phyloP scores from a whole-genome alignment of 495 filamentous ascomycete species.

The Aspergillus cavernicola region DNA sequence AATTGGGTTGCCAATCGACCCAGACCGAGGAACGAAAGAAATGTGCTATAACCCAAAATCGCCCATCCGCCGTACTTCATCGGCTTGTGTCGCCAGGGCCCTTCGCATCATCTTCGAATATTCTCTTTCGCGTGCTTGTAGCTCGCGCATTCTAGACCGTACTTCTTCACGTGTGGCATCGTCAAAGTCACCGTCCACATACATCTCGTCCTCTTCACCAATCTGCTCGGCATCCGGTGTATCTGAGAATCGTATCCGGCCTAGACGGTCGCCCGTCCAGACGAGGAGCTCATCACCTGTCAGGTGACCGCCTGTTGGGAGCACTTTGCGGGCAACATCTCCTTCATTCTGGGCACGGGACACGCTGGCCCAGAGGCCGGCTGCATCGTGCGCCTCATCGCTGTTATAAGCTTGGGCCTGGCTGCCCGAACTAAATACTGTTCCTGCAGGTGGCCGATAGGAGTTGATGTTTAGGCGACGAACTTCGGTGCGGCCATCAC shows the following conservation, averaged over 20 bases:
- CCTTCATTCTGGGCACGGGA: conserved; percentile 21
- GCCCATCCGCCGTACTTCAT: conserved; percentile 75
- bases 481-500: conserved; percentile 78
- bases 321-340: conserved; percentile 65
- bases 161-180: conserved; percentile 35
- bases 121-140: conserved; percentile 44
- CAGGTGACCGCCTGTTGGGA: conserved; percentile 53
- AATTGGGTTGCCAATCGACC: background rate
- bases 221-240: conserved; percentile 37
- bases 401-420: background rate
- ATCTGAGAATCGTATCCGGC: conserved; percentile 61
- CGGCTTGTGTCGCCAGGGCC: conserved; percentile 73
- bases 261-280: conserved; percentile 80
- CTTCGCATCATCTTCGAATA: conserved; percentile 69
- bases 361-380: conserved; percentile 30
- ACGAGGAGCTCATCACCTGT: conserved; percentile 63
- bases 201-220: conserved; percentile 40
- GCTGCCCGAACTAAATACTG: background rate
- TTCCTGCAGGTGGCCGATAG: conserved; percentile 19
- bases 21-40: background rate
- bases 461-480: conserved; percentile 68
- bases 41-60: conserved; percentile 50
- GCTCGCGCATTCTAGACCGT: conserved; percentile 39
- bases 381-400: conserved; percentile 6
- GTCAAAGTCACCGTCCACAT: conserved; percentile 33